phyloP scores from a whole-genome alignment of 2,329 filamentous ascomycete genomes.

The Lasiodiplodia gonubiensis region DNA sequence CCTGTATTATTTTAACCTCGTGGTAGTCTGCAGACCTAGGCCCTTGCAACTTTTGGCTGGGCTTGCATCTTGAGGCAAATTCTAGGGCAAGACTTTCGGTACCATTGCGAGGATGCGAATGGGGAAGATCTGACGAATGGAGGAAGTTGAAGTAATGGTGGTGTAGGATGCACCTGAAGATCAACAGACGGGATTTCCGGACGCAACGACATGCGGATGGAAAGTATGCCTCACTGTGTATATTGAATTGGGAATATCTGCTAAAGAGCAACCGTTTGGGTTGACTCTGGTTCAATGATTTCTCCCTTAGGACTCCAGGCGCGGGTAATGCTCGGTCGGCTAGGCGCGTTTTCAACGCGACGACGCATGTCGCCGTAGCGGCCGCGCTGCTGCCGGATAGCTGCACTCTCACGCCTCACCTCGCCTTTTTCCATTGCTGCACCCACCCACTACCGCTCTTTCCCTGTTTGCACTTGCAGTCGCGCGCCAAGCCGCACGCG shows the following conservation, averaged over 20 bases:
- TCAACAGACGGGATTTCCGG: too few relatives aligned
- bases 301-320: background rate
- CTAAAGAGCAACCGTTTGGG: background rate
- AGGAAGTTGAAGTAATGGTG: too few relatives aligned
- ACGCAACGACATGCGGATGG: too few relatives aligned
- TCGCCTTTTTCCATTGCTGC: background rate
- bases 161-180: too few relatives aligned
- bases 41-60: too few relatives aligned
- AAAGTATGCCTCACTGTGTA: too few relatives aligned
- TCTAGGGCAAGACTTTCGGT: too few relatives aligned
- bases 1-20: too few relatives aligned
- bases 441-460: slow-evolving; percentile 14
- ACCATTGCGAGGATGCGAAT: too few relatives aligned
- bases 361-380: slow-evolving; percentile 15
- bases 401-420: slow-evolving; percentile 5
- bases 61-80: too few relatives aligned
- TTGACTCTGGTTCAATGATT: background rate
- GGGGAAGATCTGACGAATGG: background rate
- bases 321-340: slow-evolving; percentile 3
- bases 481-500: slow-evolving; percentile 11
- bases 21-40: too few relatives aligned
- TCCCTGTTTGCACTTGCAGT: slow-evolving; percentile 12
- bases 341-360: slow-evolving; percentile 24
- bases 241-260: too few relatives aligned
- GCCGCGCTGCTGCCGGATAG: slow-evolving; percentile 6